Percentiles rank a stretch among this genome's conserved stretches.
Evolutionary conservation across 225 moss, liverwort and hornwort species (phyloP).

Genomic region (Neckera pumila): DNA sequence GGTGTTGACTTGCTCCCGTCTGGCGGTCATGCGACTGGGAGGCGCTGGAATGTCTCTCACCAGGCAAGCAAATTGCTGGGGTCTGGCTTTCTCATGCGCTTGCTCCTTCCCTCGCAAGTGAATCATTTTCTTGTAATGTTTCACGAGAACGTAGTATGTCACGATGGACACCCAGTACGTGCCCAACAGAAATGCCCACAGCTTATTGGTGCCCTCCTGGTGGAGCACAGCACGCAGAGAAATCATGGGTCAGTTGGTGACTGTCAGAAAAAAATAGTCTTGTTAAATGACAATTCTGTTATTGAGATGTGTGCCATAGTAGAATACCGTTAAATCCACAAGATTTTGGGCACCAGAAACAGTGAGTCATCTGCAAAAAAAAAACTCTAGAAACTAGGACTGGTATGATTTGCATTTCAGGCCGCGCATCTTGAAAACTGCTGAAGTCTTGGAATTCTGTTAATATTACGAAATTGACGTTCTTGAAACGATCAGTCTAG

Average conservation of each 20-base stretch:
- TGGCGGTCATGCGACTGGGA: conserved; percentile 3
- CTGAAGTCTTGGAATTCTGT: background rate
- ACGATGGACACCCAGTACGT: conserved; percentile 37
- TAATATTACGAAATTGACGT: background rate
- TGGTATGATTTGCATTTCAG: background rate
- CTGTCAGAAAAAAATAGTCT: background rate
- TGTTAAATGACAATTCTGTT: background rate
- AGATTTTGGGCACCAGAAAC: background rate
- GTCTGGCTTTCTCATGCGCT: conserved; percentile 32
- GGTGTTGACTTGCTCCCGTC: conserved; percentile 30
- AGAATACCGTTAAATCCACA: too few relatives aligned
- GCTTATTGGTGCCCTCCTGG: conserved; percentile 20
- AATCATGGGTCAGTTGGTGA: background rate
- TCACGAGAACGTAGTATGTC: conserved; percentile 28
- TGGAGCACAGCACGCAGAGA: background rate
- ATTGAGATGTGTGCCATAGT: too few relatives aligned
- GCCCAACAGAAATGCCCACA: conserved; percentile 55
- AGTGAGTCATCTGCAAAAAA: too few relatives aligned
- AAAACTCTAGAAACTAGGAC: background rate
- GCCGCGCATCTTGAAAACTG: background rate
- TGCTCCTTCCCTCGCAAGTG: conserved; percentile 42
- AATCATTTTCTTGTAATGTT: conserved; percentile 48
- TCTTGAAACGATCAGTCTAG: background rate
- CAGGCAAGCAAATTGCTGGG: conserved; percentile 38
- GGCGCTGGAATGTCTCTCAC: conserved; percentile 38